Base-by-base conservation (phyloP, 805 yeast genomes). In the Saccharomyces paradoxus region DNA sequence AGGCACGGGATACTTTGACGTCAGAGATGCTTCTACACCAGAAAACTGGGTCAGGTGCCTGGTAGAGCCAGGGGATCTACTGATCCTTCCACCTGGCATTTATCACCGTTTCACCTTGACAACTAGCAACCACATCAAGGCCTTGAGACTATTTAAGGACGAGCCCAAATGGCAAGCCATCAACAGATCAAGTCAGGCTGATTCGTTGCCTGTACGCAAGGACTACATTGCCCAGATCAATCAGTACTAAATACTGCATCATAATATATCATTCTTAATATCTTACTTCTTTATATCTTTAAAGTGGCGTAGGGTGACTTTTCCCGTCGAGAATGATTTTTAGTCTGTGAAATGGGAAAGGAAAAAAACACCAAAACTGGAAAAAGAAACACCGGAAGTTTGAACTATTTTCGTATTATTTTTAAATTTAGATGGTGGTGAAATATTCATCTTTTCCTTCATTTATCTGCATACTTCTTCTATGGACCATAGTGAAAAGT, bases 81-180 rank as follows among this genome's bases (percentile, higher is more conserved):
- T 87, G 54, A 79, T 87, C 52, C 74, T 87, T 31, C 99, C 99
- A 0, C 89, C 96, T 0, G 98, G 98, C 0, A 89, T 92, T 41
- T 92, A 89, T 69, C 99, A 92, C 71, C 80, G 99, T 27, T 92
- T 92, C 71, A 89, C 97, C 1, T 76, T 92, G 59, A 78, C 89
- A 9, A 71, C 75, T 48, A 65, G 73, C 50, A 81, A 83, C 68
- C 79, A 79, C 60, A 85, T 92, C 60, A 79, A 80, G 56, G 96
- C 98, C 3, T 68, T 87, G 64, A 77, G 99, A 60, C 72, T 92
- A 62, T 92, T 92, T 75, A 82, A 89, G 69, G 97, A 89, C 62
- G 96, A 91, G 73, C 98, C 98, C 28, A 92, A 90, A 69, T 92
- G 99, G 99, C 81, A 85, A 37, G 96, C 97, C 8, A 79, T 87